Base-by-base conservation (phyloP, 2,329 filamentous ascomycete species). In the Microcyclospora tardicrescens region DNA sequence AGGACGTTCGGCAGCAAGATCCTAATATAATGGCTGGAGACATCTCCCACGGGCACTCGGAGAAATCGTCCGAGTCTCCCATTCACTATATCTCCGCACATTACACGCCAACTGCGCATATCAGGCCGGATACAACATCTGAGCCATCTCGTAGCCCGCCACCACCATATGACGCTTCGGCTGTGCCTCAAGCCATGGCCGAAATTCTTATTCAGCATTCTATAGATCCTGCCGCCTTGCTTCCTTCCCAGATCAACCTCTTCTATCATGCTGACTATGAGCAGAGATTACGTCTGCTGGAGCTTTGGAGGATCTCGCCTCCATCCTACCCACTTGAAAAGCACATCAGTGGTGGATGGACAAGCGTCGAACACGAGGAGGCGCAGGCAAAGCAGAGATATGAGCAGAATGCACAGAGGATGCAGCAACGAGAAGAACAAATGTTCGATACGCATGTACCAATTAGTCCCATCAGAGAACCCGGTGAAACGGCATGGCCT, bases 251-350 rank as follows among this genome's bases (percentile, higher is more conserved):
- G 58, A 62, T 87, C 37, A 72, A 81, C 43, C 74, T 94, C 31
- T 93, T 93, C 67, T 75, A 75, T 48, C 76, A 79, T 44, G 84
- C 84, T 37, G 78, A 82, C 41, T 65, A 73, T 16, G 69, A 79
- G 33, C 84, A 93, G 59, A 76, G 80, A 53, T 64, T 78, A 41
- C 75, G 84, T 15, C 69, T 94, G 12, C 68, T 93, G 30, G 81
- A 93, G 58, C 75, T 93, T 12, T 94, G 86, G 86, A 78, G 76
- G 42, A 84, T 87, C 48, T 84, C 77, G 41, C 83, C 83, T 15
- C 82, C 81, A 0, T 72, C 68, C 32, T 73, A 72, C 44, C 59
- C 61, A 16, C 51, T 57, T 31, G 49, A 54, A 35, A 45, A 53
- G 42, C 60, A 62, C 10, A 43, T 47, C 52, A 60, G 60, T 42